phyloP scores from a whole-genome alignment of 1,284 basidiomycete genomes.

The Xerocomus nothofagi region DNA sequence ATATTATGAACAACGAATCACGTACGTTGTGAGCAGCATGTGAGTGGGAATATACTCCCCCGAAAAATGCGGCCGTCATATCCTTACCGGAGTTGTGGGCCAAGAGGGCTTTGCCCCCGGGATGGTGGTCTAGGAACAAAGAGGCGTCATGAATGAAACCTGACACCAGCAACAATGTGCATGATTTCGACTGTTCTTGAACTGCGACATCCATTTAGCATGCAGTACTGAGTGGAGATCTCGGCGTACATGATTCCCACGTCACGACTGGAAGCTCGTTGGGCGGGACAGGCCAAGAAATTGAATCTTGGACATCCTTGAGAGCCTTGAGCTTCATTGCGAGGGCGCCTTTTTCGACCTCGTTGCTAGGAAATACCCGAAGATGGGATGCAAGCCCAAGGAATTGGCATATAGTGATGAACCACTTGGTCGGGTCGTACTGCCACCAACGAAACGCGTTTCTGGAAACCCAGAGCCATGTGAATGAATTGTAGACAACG shows the following conservation, averaged over 20 bases:
- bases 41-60: conserved; percentile 81
- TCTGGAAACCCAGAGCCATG: conserved; percentile 12
- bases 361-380: conserved; percentile 82
- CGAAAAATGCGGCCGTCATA: conserved; percentile 82
- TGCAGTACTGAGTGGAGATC: not conserved
- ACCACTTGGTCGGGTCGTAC: conserved; percentile 78
- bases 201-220: conserved; percentile 40
- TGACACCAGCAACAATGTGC: conserved; percentile 70
- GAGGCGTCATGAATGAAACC: conserved; percentile 89
- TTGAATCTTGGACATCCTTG: conserved; percentile 59
- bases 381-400: conserved; percentile 79
- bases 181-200: conserved; percentile 64
- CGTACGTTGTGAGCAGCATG: conserved; percentile 82
- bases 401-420: conserved; percentile 66
- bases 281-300: conserved; percentile 67
- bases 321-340: conserved; percentile 83
- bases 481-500: conserved; percentile 1
- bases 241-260: conserved; percentile 75
- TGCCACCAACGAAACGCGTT: conserved; percentile 70
- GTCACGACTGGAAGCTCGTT: conserved; percentile 74
- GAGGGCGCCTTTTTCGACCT: conserved; percentile 79
- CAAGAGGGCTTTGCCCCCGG: conserved; percentile 73
- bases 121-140: conserved; percentile 76
- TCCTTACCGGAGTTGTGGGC: conserved; percentile 72
- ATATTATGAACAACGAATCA: conserved; percentile 12